These are phyloP conservation scores for Plasmodium malariae DNA, from an alignment of 169 alveolate species.

Conservation along the genomic window DNA sequence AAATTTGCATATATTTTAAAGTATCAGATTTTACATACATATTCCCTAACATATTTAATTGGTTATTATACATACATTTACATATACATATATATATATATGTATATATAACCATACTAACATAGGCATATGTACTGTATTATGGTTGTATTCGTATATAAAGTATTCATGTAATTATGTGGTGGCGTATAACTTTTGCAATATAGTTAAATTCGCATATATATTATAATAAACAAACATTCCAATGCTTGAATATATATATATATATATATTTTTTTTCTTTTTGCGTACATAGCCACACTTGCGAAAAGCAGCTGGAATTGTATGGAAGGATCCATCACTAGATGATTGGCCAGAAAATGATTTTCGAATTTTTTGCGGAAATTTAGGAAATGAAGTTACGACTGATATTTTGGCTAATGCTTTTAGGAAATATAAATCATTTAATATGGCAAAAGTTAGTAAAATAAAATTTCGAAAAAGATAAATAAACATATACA, in stretches of 20 bases:
- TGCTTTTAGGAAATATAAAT: constrained; percentile 96
- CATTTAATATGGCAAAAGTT: constrained; percentile 92
- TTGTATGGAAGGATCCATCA: constrained; percentile 97
- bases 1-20: background rate
- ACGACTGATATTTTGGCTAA: constrained; percentile 96
- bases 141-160: too few species aligned
- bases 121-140: background rate
- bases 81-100: background rate
- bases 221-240: too few species aligned
- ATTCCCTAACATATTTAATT: background rate
- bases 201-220: too few species aligned
- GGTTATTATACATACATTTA: background rate
- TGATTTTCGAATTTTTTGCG: constrained; percentile 97
- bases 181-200: too few species aligned
- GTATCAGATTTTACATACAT: background rate
- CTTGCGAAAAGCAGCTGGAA: constrained; percentile 97
- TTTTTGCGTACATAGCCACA: constrained; percentile 64
- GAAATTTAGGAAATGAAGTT: constrained; percentile 98
- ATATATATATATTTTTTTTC: constrained; percentile 21
- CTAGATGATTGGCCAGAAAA: constrained; percentile 98
- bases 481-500: background rate
- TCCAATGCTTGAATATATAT: background rate
- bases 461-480: constrained; percentile 8
- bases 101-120: background rate
- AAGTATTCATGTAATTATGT: too few species aligned